These are phyloP conservation scores for Peribolospora baueri DNA, from an alignment of 768 basidiomycete genomes.

Conservation along the genomic window DNA sequence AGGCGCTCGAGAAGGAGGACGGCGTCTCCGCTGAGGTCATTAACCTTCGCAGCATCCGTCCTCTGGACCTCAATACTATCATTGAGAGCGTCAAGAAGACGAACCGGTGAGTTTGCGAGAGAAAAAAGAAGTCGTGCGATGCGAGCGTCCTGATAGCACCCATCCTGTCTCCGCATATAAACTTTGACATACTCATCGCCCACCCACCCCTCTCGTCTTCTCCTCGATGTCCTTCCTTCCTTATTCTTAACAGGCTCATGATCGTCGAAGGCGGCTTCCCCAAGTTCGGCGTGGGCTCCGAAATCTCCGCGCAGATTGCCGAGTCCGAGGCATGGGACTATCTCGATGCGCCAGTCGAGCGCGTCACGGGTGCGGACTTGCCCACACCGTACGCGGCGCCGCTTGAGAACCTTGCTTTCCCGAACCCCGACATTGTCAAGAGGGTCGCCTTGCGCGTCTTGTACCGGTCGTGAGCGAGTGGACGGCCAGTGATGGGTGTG, in stretches of 20 bases:
- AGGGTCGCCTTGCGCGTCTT: slow-evolving; percentile 47
- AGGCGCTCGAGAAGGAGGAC: slow-evolving; percentile 62
- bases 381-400: slow-evolving; percentile 92
- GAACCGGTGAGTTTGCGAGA: slow-evolving; percentile 37
- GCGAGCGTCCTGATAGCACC: no score
- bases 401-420: slow-evolving; percentile 79
- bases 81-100: slow-evolving; percentile 96
- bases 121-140: no score
- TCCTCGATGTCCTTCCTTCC: background rate
- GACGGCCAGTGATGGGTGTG: no score
- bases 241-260: slow-evolving; percentile 34
- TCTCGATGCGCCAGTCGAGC: slow-evolving; percentile 93
- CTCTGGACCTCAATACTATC: slow-evolving; percentile 92
- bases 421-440: slow-evolving; percentile 65
- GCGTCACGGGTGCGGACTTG: slow-evolving; percentile 84
- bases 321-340: slow-evolving; percentile 97
- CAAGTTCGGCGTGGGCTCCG: slow-evolving; percentile 89
- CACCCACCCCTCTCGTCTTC: background rate
- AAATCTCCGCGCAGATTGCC: slow-evolving; percentile 90
- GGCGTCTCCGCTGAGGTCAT: slow-evolving; percentile 94
- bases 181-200: no score
- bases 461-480: slow-evolving; percentile 28
- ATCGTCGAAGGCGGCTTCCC: slow-evolving; percentile 98
- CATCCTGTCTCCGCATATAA: background rate
- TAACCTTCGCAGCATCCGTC: slow-evolving; percentile 86